Evolutionary conservation across 2,329 filamentous ascomycete species (phyloP), one percentile per base, ranked within the genome.

Genomic region (Diaporthe caulivora): DNA sequence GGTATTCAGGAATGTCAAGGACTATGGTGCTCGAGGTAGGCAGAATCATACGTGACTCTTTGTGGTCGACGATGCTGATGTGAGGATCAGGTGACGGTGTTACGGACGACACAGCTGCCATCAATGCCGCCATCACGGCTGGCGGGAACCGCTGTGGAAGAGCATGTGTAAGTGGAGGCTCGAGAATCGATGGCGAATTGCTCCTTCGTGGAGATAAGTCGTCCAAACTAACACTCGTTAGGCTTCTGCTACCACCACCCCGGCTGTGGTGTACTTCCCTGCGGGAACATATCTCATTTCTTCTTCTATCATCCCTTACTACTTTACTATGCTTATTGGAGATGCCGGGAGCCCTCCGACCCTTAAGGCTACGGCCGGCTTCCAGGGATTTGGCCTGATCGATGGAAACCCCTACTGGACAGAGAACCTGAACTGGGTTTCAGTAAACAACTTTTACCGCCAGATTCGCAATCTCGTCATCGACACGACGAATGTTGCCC

Each of bases 251-350:
- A 85, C 83, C 15, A 82, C 77, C 26, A 85, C 81, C 11, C 83
- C 83, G 24, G 84, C 83, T 9, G 77, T 86, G 40, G 82, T 86
- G 21, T 86, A 86, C 77, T 86, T 86, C 75, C 84, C 84, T 17
- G 77, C 82, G 3, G 84, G 84, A 53, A 95, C 92, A 3, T 97
- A 96, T 79, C 78, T 92, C 7, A 90, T 96, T 75, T 92, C 89
- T 67, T 87, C 86, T 76, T 92, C 94, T 8, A 91, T 97, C 74
- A 83, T 93, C 54, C 91, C 93, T 80, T 91, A 92, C 82, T 97
- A 95, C 84, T 94, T 95, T 80, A 95, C 94, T 1, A 92, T 94
- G 81, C 87, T 97, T 75, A 87, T 95, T 40, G 94, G 93, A 53
- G 92, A 95, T 81, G 90, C 92, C 13, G 86, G 85, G 26, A 81